Conservation (phyloP, 345 rosid species). For the Salix udensis region DNA sequence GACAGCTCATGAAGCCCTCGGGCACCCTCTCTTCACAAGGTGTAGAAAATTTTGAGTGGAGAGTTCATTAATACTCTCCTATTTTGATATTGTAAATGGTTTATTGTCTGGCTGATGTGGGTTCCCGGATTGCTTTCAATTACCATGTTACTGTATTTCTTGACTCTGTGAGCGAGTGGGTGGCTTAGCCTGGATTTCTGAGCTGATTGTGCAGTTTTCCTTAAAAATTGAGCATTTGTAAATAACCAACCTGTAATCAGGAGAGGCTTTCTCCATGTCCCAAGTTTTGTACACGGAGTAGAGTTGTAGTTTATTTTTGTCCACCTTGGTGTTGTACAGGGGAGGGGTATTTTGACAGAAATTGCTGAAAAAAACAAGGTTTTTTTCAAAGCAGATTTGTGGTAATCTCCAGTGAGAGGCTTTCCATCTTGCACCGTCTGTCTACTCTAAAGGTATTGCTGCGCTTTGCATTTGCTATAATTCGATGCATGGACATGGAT, state of each 20-base stretch:
- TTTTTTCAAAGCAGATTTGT: background rate
- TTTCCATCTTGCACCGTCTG: background rate
- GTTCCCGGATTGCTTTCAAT: background rate
- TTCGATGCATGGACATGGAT: background rate
- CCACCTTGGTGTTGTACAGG: background rate
- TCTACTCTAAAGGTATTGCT: background rate
- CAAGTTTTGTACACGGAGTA: background rate
- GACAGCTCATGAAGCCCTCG: constrained; percentile 51
- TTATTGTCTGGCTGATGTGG: constrained; percentile 4
- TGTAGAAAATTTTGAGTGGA: constrained; percentile 33
- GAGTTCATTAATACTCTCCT: background rate
- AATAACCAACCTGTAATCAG: constrained; percentile 1
- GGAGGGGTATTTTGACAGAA: background rate
- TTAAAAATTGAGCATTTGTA: constrained; percentile 15
- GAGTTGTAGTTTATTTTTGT: too few relatives aligned
- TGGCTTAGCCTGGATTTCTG: constrained; percentile 1
- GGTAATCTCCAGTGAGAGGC: background rate
- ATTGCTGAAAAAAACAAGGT: background rate
- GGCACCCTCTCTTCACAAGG: constrained; percentile 60
- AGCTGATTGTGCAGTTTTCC: background rate
- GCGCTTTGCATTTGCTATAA: background rate
- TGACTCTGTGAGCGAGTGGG: background rate
- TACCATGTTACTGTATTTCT: background rate
- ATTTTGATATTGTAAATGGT: background rate
- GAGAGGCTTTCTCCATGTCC: constrained; percentile 17